Percentiles rank a stretch among this genome's conserved stretches.
Conservation (phyloP, 257 asterid species). For the Rauvolfia tetraphylla region DNA sequence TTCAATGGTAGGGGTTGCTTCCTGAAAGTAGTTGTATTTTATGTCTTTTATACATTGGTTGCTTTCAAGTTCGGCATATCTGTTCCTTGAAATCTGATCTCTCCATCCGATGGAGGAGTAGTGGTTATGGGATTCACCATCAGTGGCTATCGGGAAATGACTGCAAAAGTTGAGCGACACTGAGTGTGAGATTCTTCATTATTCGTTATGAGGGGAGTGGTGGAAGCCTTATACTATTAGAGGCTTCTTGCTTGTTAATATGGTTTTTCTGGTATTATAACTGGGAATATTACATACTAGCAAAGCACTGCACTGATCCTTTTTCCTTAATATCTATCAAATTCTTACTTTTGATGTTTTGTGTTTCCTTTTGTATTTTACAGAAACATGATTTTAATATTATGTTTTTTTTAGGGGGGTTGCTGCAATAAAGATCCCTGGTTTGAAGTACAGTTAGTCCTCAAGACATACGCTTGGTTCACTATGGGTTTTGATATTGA, state of each 20-base stretch:
- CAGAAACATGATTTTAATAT: not conserved
- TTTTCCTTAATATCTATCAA: not conserved
- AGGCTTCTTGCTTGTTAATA: too few species aligned
- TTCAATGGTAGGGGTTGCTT: not conserved
- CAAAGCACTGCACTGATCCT: not conserved
- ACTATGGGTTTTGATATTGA: conserved; percentile 90
- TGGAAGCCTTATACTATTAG: not conserved
- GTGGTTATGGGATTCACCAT: too few species aligned
- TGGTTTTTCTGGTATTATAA: not conserved
- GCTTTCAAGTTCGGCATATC: not conserved
- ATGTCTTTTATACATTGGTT: not conserved
- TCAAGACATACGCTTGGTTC: conserved; percentile 6
- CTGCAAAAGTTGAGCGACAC: not conserved
- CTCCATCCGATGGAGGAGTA: too few species aligned
- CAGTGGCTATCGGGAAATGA: too few species aligned
- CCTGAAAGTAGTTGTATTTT: not conserved
- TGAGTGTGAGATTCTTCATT: not conserved
- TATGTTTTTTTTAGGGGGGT: not conserved
- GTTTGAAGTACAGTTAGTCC: conserved; percentile 16
- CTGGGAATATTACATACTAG: not conserved
- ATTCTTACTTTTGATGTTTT: not conserved
- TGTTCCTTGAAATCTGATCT: not conserved
- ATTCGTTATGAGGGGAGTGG: not conserved
- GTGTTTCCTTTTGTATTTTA: not conserved
- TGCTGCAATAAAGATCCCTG: conserved; percentile 12